Evolutionary conservation across 805 yeast species (phyloP), one percentile per base, ranked within the genome.

Genomic region (Candida quercuum): DNA sequence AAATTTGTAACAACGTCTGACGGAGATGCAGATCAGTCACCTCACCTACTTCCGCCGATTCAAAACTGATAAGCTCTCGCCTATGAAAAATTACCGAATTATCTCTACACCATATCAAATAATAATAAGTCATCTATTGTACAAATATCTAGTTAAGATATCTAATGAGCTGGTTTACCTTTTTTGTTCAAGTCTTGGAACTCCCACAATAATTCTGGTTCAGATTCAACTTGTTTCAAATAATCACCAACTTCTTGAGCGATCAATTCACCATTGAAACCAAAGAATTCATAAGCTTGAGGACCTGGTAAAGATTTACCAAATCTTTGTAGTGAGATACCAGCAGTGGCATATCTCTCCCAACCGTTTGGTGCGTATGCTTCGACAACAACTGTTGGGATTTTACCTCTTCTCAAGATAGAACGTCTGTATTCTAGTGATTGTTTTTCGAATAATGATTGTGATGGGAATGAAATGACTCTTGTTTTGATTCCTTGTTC

Each of bases 301-400:
- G 42, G 36, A n/a, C 63, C 63, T 6, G 66, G 63, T 33, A 61
- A 51, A 2, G 65, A 60, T 28, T 57, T 61, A 23, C 67, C 67
- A 36, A 55, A 62, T 2, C 53, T 43, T 23, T 51, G 47, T 61
- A 62, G 48, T 34, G 48, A 56, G 40, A 57, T 46, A 36, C 64
- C 63, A 20, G 65, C 66, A 24, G 48, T 52, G 13, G 66, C 64
- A 38, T 58, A 59, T 36, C 59, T 46, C 39, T 61, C 64, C 67
- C 67, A 62, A 7, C 63, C 63, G 35, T 48, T 47, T 15, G 59
- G 54, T 4, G 63, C 56, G 42, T 56, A 62, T 7, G 66, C 62
- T 40, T 62, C 67, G 18, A 62, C 51, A 13, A 59, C 56, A 28
- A 62, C 54, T 4, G 52, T 41, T 17, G 61, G 64, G 9, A 52